Percentiles rank a stretch among this genome's conserved stretches.
phyloP scores from a whole-genome alignment of 345 rosid species.

The Salix brachista region DNA sequence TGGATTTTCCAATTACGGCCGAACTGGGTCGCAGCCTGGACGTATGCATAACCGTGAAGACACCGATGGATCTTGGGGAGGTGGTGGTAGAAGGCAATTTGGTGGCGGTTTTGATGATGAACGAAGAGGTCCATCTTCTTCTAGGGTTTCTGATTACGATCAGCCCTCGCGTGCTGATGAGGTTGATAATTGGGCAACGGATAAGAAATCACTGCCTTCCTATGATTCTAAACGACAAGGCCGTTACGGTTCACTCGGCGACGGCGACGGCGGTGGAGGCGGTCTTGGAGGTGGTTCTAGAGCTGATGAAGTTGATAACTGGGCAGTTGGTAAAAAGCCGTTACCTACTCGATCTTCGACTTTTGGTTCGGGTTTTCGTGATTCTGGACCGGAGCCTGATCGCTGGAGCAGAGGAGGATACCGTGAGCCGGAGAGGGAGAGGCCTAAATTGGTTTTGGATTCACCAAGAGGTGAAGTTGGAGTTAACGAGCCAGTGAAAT shows the following conservation, averaged over 20 bases:
- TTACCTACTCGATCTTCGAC: conserved; percentile 48
- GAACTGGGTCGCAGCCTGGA: conserved; percentile 39
- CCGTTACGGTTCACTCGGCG: conserved; percentile 57
- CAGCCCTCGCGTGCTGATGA: conserved; percentile 90
- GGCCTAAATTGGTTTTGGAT: conserved; percentile 63
- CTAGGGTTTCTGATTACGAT: conserved; percentile 81
- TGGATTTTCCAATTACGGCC: conserved; percentile 65
- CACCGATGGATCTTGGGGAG: conserved; percentile 52
- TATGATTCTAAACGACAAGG: conserved; percentile 53
- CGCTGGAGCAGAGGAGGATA: conserved; percentile 42
- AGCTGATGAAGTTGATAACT: conserved; percentile 81
- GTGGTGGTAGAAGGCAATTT: conserved; percentile 50
- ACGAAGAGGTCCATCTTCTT: conserved; percentile 50
- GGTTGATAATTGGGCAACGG: conserved; percentile 79
- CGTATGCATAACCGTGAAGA: conserved; percentile 48
- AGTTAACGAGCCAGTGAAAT: conserved; percentile 43
- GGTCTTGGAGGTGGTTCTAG: conserved; percentile 55
- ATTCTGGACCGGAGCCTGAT: conserved; percentile 55
- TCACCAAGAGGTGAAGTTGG: conserved; percentile 50
- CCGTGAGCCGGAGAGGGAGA: conserved; percentile 41
- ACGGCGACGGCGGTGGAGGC: conserved; percentile 37
- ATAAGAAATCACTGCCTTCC: conserved; percentile 53
- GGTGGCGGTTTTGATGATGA: conserved; percentile 90
- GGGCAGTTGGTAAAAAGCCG: conserved; percentile 61
- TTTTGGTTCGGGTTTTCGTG: conserved; percentile 63